A percentile compares a stretch with the other conserved stretches of the same genome.
phyloP scores from a whole-genome alignment of 2,329 filamentous ascomycete species.

The Coleophoma eucalyptorum region DNA sequence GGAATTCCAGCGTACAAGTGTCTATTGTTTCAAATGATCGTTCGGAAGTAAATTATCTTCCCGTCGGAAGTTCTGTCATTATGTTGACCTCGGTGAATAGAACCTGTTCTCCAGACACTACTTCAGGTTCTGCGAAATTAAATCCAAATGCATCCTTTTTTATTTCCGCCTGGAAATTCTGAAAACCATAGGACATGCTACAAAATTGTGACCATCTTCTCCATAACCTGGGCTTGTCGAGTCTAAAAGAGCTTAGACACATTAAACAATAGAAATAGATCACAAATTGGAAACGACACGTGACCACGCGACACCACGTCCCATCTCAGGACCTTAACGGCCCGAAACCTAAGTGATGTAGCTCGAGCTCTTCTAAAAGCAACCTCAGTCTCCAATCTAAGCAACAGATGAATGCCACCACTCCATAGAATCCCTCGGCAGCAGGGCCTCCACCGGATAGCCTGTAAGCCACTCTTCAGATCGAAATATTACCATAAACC shows the following conservation, averaged over 20 bases:
- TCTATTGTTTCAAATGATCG: not conserved
- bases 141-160: too few species aligned
- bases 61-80: too few species aligned
- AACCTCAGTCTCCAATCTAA: not conserved
- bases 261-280: not conserved
- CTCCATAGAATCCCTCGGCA: conserved; percentile 36
- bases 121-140: too few species aligned
- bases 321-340: too few species aligned
- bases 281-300: not conserved
- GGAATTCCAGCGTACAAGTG: not conserved
- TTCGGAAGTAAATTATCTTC: not conserved
- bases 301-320: not conserved
- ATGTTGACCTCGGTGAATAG: too few species aligned
- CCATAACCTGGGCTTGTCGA: not conserved
- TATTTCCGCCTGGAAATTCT: too few species aligned
- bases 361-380: not conserved
- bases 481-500: not conserved
- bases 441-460: conserved; percentile 46
- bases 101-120: too few species aligned
- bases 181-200: too few species aligned
- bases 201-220: not conserved
- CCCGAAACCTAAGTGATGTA: not conserved
- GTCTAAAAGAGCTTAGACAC: not conserved
- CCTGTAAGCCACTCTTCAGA: conserved; percentile 32
- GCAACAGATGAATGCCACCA: conserved; percentile 36